Evolutionary conservation across 352 stramenopile genomes (phyloP).

Genomic region (Phytophthora citrophthora): DNA sequence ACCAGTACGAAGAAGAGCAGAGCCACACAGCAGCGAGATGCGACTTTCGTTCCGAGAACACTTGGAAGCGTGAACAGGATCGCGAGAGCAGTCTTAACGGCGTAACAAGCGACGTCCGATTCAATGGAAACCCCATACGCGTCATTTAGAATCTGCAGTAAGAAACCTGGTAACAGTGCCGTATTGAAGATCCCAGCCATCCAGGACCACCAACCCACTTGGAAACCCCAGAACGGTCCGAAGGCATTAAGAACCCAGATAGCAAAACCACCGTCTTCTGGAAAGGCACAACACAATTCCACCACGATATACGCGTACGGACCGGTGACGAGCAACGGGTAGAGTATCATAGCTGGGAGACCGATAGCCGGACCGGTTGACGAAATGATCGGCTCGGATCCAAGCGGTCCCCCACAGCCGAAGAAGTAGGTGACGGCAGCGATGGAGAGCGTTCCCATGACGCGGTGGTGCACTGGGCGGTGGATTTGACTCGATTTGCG

Average conservation of each 20-base stretch:
- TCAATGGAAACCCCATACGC: constrained; percentile 37
- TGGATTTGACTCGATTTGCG: constrained; percentile 22
- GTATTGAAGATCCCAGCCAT: constrained; percentile 65
- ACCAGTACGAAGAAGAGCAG: constrained; percentile 54
- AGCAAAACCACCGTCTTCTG: constrained; percentile 75
- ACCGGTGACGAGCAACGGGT: constrained; percentile 66
- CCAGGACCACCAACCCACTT: constrained; percentile 87
- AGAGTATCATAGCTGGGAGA: constrained; percentile 58
- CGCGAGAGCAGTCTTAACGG: constrained; percentile 39
- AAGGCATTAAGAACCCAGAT: constrained; percentile 76
- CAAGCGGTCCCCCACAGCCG: constrained; percentile 51
- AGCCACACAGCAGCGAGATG: constrained; percentile 35
- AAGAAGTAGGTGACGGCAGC: constrained; percentile 62
- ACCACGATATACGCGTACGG: constrained; percentile 67
- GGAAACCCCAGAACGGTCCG: constrained; percentile 82
- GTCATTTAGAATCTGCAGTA: constrained; percentile 47
- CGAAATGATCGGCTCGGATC: constrained; percentile 63
- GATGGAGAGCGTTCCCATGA: constrained; percentile 47
- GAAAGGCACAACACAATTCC: constrained; percentile 75
- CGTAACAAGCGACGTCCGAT: constrained; percentile 32
- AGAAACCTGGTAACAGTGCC: constrained; percentile 51
- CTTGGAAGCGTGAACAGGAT: constrained; percentile 41
- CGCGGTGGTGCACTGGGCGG: constrained; percentile 28
- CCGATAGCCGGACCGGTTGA: constrained; percentile 62
- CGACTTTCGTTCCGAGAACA: constrained; percentile 41